Conservation (phyloP, 1,139 yeast genomes). For the Nakaseomyces nivariensis region DNA sequence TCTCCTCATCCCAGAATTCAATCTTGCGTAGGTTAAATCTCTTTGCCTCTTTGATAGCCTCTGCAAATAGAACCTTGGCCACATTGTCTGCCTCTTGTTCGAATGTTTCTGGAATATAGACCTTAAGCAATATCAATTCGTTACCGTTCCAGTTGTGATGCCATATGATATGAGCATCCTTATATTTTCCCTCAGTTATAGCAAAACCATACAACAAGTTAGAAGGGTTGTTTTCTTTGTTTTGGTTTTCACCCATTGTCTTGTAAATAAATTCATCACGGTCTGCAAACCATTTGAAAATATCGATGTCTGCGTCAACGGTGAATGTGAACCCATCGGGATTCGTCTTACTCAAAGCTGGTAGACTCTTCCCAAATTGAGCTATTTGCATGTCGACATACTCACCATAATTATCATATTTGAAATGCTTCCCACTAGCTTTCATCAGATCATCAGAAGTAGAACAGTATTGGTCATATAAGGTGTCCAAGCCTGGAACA, state of each 20-base stretch:
- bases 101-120: constrained; percentile 15
- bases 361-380: constrained; percentile 21
- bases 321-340: constrained; percentile 28
- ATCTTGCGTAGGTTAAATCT: constrained; percentile 12
- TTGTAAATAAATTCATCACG: constrained; percentile 34
- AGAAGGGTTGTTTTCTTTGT: constrained; percentile 8
- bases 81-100: constrained; percentile 11
- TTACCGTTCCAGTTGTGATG: constrained; percentile 36
- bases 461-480: constrained; percentile 13
- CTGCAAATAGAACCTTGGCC: constrained; percentile 14
- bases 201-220: constrained; percentile 30
- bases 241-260: constrained; percentile 6
- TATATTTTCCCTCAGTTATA: constrained; percentile 9
- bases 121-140: constrained; percentile 29
- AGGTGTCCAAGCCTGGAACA: constrained; percentile 16
- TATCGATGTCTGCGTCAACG: constrained; percentile 32
- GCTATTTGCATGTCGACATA: constrained; percentile 29
- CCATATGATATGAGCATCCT: constrained; percentile 36
- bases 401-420: constrained; percentile 29
- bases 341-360: constrained; percentile 25
- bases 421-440: constrained; percentile 23
- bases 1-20: constrained; percentile 29
- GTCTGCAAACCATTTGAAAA: constrained; percentile 35
- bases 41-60: constrained; percentile 21
- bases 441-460: neutral